Evolutionary conservation across 805 yeast genomes (phyloP).

Genomic region (Lachancea nothofagi): DNA sequence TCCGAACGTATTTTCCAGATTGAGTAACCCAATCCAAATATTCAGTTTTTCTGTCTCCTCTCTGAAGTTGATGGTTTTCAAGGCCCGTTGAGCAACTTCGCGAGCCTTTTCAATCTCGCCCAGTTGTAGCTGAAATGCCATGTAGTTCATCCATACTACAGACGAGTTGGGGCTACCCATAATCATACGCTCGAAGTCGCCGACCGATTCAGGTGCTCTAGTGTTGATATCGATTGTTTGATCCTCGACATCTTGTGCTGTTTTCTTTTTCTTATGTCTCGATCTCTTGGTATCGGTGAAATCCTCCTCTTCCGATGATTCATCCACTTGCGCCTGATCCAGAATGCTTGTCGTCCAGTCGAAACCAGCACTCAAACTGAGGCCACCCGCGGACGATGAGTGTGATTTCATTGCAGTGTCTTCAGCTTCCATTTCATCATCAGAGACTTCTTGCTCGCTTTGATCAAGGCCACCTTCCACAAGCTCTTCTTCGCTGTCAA

Average conservation of each 20-base stretch:
- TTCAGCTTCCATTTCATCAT: background rate
- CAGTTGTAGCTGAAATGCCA: conserved; percentile 94
- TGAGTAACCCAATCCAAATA: conserved; percentile 92
- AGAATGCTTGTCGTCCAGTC: conserved; percentile 93
- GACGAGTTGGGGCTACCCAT: conserved; percentile 93
- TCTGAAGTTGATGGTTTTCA: conserved; percentile 81
- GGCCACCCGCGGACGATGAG: too few relatives aligned
- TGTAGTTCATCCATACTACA: conserved; percentile 92
- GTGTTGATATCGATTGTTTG: conserved; percentile 78
- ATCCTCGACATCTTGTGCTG: conserved; percentile 52
- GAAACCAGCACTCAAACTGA: conserved; percentile 74
- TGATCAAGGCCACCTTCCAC: conserved; percentile 15
- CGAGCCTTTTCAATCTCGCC: conserved; percentile 94
- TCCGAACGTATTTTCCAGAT: conserved; percentile 92
- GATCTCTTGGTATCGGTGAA: conserved; percentile 39
- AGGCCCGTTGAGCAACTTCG: conserved; percentile 86
- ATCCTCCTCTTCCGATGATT: conserved; percentile 53
- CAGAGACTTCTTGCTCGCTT: too few relatives aligned
- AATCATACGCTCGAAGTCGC: conserved; percentile 87
- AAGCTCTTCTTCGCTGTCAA: conserved; percentile 15
- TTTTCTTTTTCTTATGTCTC: conserved; percentile 43
- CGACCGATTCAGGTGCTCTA: conserved; percentile 83
- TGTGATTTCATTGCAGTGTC: too few relatives aligned
- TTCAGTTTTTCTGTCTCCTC: conserved; percentile 91
- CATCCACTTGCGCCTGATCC: conserved; percentile 66